Base-by-base conservation (phyloP, 116 monocot species). In the Zostera marina region DNA sequence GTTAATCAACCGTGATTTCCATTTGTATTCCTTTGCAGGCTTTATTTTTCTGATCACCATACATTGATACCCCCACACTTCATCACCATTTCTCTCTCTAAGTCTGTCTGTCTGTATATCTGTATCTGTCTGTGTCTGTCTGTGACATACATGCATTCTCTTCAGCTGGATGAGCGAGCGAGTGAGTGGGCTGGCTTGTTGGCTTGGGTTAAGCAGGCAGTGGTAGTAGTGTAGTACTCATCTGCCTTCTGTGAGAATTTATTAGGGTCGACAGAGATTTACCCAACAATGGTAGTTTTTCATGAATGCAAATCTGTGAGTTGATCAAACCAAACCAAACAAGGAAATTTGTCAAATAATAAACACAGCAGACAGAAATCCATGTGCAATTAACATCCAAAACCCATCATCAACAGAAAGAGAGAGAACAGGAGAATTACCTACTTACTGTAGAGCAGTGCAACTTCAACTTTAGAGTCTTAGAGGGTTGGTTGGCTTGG, bases 1-100 rank as follows among this genome's bases (percentile, higher is more conserved):
- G 55, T 56, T 62, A 26, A 24, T 58, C 48, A 62, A 70, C 61
- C 62, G 70, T 70, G 75, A 70, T 75, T 75, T 70, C 66, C 62
- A 70, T 66, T 70, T 75, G 66, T 70, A 62, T 75, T 66, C 66
- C 59, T 62, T 62, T 61, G 61, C 69, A 65, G 64, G 54, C 70
- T 75, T 75, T 74, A 64, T 56, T 53, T 40, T n/a, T 26, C 63
- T 16, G 47, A 22, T 19, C 63, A 26, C 61, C 45, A 45, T 19
- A 26, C 26, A 32, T n/a, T n/a, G n/a, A n/a, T 32, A 32, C 32
- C 32, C 16, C 54, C 54, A 54, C 54, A 54, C 54, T 13, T 54
- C 54, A 54, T 14, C 54, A 32, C 23, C 54, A 54, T 26, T 6
- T 54, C 32, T 32, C 32, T 26, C 45, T 46, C 45, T 13, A 8